These are phyloP conservation scores for Epicoccum sorghinum DNA, from an alignment of 2,329 filamentous ascomycete genomes.

Conservation along the genomic window DNA sequence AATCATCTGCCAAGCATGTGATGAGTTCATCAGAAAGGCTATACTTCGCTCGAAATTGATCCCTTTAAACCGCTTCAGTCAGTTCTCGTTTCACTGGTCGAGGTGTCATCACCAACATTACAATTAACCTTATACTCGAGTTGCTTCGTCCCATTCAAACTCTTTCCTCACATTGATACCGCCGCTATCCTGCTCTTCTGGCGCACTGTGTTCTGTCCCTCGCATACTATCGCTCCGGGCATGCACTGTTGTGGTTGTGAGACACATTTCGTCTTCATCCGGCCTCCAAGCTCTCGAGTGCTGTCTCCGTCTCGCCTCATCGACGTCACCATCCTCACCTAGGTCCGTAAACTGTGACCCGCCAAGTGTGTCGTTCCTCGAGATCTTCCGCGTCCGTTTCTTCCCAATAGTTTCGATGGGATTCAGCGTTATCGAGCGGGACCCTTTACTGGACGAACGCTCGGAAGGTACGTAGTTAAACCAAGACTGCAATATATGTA, in stretches of 20 bases:
- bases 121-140: no score
- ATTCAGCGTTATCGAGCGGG: constrained; percentile 13
- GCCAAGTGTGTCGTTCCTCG: constrained; percentile 20
- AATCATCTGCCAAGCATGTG: no score
- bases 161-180: constrained; percentile 26
- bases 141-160: constrained; percentile 30
- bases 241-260: constrained; percentile 24
- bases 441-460: constrained; percentile 10
- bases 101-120: no score
- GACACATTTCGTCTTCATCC: constrained; percentile 31
- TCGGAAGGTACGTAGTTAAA: constrained; percentile 20
- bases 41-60: no score
- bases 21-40: no score
- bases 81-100: no score
- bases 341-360: constrained; percentile 19
- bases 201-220: neutral
- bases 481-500: constrained; percentile 16
- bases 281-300: constrained; percentile 22
- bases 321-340: constrained; percentile 1
- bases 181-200: constrained; percentile 1
- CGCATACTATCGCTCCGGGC: constrained; percentile 13
- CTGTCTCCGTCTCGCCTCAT: neutral
- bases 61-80: no score
- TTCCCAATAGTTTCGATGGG: constrained; percentile 31
- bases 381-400: constrained; percentile 29